These are phyloP conservation scores for Mycosphaerella sp. DNA, from an alignment of 2,329 filamentous ascomycete genomes.

Conservation along the genomic window DNA sequence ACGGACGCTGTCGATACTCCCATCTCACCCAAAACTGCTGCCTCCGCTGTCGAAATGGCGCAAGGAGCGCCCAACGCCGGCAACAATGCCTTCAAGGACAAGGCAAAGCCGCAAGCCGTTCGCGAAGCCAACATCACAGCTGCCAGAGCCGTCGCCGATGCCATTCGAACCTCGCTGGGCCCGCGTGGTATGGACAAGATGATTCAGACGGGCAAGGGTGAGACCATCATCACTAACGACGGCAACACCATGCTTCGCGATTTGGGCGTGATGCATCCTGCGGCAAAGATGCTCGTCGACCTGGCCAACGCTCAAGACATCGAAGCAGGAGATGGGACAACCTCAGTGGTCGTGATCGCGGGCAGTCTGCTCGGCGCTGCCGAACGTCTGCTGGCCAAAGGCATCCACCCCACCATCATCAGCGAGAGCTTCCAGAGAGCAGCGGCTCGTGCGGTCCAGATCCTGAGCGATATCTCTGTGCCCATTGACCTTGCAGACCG, in stretches of 20 bases:
- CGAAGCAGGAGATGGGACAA: conserved; percentile 96
- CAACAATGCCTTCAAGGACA: conserved; percentile 69
- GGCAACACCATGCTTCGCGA: conserved; percentile 98
- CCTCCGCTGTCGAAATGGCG: conserved; percentile 27
- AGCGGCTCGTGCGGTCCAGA: conserved; percentile 77
- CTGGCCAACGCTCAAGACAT: conserved; percentile 96
- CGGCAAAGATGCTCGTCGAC: conserved; percentile 98
- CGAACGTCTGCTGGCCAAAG: conserved; percentile 83
- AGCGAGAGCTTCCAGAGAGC: conserved; percentile 97
- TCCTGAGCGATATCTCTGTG: conserved; percentile 92
- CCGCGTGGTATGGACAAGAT: conserved; percentile 97
- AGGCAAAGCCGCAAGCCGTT: conserved; percentile 98
- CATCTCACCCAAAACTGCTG: background rate
- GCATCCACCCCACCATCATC: conserved; percentile 94
- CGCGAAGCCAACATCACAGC: conserved; percentile 95
- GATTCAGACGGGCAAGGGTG: conserved; percentile 94
- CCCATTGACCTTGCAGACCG: conserved; percentile 86
- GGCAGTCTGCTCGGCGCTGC: conserved; percentile 91
- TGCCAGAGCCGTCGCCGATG: conserved; percentile 94
- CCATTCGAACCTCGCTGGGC: conserved; percentile 91
- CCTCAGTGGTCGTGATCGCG: conserved; percentile 95
- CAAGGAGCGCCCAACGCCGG: conserved; percentile 45
- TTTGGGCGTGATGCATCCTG: conserved; percentile 99
- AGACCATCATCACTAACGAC: conserved; percentile 99
- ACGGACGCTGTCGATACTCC: background rate